Conservation (phyloP, 768 basidiomycete species). For the Chiua virens region DNA sequence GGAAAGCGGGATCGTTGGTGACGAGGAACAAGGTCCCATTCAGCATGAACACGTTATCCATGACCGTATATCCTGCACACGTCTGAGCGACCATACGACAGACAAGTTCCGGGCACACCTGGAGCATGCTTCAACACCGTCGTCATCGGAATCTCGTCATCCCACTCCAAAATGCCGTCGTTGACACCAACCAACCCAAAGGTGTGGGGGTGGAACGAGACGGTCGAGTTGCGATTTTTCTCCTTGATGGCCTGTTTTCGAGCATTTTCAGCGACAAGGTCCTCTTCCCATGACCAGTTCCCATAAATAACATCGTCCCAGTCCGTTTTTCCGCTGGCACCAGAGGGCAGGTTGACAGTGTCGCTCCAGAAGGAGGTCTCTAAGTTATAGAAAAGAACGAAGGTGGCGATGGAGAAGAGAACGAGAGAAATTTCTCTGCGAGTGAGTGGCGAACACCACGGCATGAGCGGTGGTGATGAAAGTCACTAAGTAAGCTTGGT, state of each 20-base stretch:
- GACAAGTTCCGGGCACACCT: constrained; percentile 41
- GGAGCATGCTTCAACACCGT: constrained; percentile 62
- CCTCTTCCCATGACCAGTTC: constrained; percentile 65
- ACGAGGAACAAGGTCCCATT: constrained; percentile 76
- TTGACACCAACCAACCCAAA: constrained; percentile 39
- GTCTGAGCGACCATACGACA: neutral
- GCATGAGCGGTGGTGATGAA: constrained; percentile 35
- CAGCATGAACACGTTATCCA: constrained; percentile 78
- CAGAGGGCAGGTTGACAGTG: constrained; percentile 40
- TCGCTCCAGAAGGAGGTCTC: constrained; percentile 59
- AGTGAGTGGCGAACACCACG: constrained; percentile 65
- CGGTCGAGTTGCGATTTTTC: constrained; percentile 29
- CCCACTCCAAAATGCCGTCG: constrained; percentile 59
- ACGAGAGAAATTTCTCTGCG: constrained; percentile 73
- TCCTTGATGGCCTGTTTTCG: constrained; percentile 44
- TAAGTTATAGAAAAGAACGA: constrained; percentile 74
- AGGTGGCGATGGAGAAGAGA: constrained; percentile 61
- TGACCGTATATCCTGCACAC: constrained; percentile 70
- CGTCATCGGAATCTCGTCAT: constrained; percentile 52
- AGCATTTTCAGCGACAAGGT: constrained; percentile 57
- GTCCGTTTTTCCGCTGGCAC: constrained; percentile 41
- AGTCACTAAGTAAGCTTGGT: neutral
- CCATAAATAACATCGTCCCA: constrained; percentile 68
- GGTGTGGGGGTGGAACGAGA: constrained; percentile 19
- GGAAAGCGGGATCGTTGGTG: constrained; percentile 64